Conservation (phyloP, 1,284 basidiomycete genomes). For the Ceratobasidium sp. region DNA sequence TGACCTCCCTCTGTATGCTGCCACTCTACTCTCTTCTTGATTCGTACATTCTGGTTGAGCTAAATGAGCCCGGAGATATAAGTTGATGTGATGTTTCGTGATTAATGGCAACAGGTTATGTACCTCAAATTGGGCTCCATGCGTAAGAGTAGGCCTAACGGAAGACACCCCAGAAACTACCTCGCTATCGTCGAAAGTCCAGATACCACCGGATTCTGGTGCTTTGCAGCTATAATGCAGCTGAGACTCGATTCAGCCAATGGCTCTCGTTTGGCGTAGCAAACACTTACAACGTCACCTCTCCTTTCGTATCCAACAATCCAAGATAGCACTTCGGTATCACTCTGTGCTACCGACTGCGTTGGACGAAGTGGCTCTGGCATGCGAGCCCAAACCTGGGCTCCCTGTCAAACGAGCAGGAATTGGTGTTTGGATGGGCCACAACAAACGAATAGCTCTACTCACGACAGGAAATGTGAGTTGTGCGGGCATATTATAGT, state of each 20-base stretch:
- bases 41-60: slow-evolving; percentile 13
- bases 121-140: slow-evolving; percentile 29
- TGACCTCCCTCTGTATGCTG: neutral
- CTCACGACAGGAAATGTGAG: slow-evolving; percentile 11
- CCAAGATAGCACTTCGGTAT: slow-evolving; percentile 30
- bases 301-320: slow-evolving; percentile 17
- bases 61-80: neutral
- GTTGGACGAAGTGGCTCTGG: neutral
- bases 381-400: slow-evolving; percentile 36
- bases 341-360: neutral
- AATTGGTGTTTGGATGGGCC: neutral
- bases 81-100: neutral
- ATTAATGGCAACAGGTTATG: neutral
- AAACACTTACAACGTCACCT: slow-evolving; percentile 4
- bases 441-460: neutral
- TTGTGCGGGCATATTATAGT: slow-evolving; percentile 4
- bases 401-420: slow-evolving; percentile 1
- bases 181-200: slow-evolving; percentile 6
- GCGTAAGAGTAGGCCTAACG: neutral
- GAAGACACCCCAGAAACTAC: slow-evolving; percentile 7
- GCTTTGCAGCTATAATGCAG: slow-evolving; percentile 23
- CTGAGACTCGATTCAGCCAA: neutral
- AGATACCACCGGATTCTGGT: slow-evolving; percentile 26
- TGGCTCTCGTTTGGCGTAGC: neutral
- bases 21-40: slow-evolving; percentile 36